Percentiles rank a stretch among this genome's conserved stretches.
Evolutionary conservation across 192 early-diverging fungal species (phyloP).

Genomic region (Neocallimastix lanati): DNA sequence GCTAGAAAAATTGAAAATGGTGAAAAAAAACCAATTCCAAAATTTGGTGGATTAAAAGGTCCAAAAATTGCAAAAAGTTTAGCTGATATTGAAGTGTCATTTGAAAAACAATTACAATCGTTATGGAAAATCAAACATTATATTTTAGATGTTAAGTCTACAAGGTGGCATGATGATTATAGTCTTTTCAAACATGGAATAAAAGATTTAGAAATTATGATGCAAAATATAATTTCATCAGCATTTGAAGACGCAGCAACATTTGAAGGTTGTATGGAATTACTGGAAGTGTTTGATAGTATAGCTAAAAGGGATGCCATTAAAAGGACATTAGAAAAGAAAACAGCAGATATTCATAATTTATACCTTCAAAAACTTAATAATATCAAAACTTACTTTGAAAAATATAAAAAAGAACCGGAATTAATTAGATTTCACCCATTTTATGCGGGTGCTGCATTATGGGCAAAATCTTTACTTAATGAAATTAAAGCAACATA

Average conservation of each 20-base stretch:
- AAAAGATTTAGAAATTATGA: constrained; percentile 48
- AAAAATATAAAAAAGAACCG: constrained; percentile 30
- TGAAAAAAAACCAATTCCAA: constrained; percentile 35
- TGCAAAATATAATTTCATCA: constrained; percentile 38
- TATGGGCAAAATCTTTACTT: constrained; percentile 39
- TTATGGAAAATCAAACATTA: constrained; percentile 35
- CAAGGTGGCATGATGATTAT: constrained; percentile 46
- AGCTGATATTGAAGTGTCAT: constrained; percentile 40
- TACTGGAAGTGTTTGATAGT: constrained; percentile 40
- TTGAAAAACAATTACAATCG: constrained; percentile 24
- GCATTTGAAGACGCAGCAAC: constrained; percentile 35
- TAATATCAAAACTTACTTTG: constrained; percentile 39
- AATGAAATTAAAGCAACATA: constrained; percentile 21
- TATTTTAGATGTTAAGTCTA: constrained; percentile 46
- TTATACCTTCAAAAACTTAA: constrained; percentile 34
- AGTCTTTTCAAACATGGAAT: constrained; percentile 47
- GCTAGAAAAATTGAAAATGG: constrained; percentile 31
- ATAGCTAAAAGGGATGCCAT: constrained; percentile 43
- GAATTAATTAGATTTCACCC: constrained; percentile 33
- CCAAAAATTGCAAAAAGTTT: constrained; percentile 34
- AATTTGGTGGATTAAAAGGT: constrained; percentile 42
- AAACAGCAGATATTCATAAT: constrained; percentile 34
- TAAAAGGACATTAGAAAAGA: constrained; percentile 43
- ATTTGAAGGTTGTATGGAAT: constrained; percentile 32
- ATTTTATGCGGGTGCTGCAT: constrained; percentile 33